Base-by-base conservation (phyloP, 257 asterid species). In the Salvia hispanica region DNA sequence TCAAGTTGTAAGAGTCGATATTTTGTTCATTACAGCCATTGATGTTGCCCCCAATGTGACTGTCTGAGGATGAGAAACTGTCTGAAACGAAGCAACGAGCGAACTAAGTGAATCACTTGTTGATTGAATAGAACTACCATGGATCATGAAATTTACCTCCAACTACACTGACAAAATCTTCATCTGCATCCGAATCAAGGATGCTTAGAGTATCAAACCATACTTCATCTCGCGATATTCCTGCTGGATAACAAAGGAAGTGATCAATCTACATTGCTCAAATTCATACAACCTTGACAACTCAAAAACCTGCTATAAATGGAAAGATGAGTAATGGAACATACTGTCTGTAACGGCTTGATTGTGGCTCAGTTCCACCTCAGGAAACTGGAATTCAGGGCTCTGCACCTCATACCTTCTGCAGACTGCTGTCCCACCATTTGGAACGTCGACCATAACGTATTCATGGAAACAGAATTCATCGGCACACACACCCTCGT, bases 141-240 rank as follows among this genome's bases (percentile, higher is more conserved):
- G 8, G 36, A 60, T 77, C 45, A 28, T 44, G 67, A 62, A 25
- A 53, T 68, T 73, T 74, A 92, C 96, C 98, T 77, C 84, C 94
- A 36, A 63, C 60, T 53, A 81, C 66, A 72, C 92, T 86, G 44
- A 77, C 70, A 70, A 84, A 86, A 52, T 92, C 98, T 63, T 92
- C 98, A 44, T 92, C 98, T 11, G 90, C 72, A 76, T 90, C 98
- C 7, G 98, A 92, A 37, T 84, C 90, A 1, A 90, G 84, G 66
- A 72, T 63, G 44, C 96, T 92, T 9, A 43, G 42, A 12, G 97
- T 81, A 67, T 92, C 98, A 9, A 86, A 92, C 97, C 97, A 92
- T 21, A 83, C 86, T 62, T 92, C 98, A 43, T 87, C 96, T 65
- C 67, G 83, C 74, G 81, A 71, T 47, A 59, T 50, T 58, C 80